phyloP scores from a whole-genome alignment of 805 yeast genomes.

The Torulaspora delbrueckii region DNA sequence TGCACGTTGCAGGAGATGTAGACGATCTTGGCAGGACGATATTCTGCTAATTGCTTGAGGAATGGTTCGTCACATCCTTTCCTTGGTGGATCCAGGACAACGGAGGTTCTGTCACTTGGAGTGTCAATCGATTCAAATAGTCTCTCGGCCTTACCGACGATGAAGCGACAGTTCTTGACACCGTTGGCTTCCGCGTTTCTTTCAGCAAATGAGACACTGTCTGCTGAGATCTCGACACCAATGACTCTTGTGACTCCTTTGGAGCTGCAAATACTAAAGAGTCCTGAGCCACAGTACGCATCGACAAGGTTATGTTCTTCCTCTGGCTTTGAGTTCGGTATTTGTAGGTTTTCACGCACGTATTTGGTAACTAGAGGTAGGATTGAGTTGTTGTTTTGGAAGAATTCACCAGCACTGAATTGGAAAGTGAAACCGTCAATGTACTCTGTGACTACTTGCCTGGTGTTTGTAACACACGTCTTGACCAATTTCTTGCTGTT shows the following conservation, averaged over 20 bases:
- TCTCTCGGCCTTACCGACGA: constrained; percentile 89
- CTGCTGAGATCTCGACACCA: constrained; percentile 93
- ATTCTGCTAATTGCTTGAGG: constrained; percentile 76
- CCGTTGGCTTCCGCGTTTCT: constrained; percentile 73
- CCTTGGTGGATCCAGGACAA: constrained; percentile 94
- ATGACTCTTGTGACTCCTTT: constrained; percentile 74
- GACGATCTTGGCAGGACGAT: constrained; percentile 81
- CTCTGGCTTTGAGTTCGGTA: constrained; percentile 39
- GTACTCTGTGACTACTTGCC: constrained; percentile 74
- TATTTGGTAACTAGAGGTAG: constrained; percentile 77
- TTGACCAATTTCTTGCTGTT: constrained; percentile 42
- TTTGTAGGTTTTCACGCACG: constrained; percentile 64
- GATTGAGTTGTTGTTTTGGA: constrained; percentile 92
- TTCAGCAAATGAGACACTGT: constrained; percentile 82
- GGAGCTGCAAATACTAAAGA: constrained; percentile 84
- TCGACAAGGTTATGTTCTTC: constrained; percentile 73
- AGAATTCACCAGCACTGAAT: constrained; percentile 92
- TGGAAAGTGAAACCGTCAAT: constrained; percentile 72
- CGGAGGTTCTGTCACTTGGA: constrained; percentile 73
- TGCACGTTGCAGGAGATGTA: constrained; percentile 97
- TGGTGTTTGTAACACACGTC: constrained; percentile 72
- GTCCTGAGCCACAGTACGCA: constrained; percentile 94
- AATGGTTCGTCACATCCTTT: constrained; percentile 93
- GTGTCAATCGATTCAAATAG: constrained; percentile 75
- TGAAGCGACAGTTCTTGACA: constrained; percentile 72